Base-by-base conservation (phyloP, 495 filamentous ascomycete species). In the Xylaria cubensis region DNA sequence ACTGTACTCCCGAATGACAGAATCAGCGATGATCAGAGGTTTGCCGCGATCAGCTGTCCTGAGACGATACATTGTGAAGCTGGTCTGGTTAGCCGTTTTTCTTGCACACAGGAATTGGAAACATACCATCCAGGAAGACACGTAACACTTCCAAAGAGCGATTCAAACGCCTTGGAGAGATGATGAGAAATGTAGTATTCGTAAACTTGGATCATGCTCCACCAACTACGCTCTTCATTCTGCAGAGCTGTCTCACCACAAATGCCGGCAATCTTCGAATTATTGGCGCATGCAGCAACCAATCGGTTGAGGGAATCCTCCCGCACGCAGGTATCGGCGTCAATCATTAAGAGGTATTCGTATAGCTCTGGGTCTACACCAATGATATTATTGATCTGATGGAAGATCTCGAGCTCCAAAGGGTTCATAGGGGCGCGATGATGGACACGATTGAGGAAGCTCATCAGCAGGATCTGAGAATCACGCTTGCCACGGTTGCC, bases 201-300 rank as follows among this genome's bases (percentile, higher is more conserved):
- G 82, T 98, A 98, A 70, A 98, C 96, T 81, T 99, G 96, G 78
- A 99, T 99, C 96, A 99, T 99, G 12, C 97, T 99, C 93, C 94
- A 97, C 94, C 95, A 98, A 74, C 90, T 94, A 26, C 90, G 84
- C 75, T 97, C 92, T 82, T 97, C 95, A 74, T 99, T 99, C 80
- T 97, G 92, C 71, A 98, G 86, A 85, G 92, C 97, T 5, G 96
- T 99, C 79, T 99, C 96, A 75, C 96, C 96, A 82, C 96, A 99
- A 71, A 99, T 97, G 75, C 96, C 96, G 51, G 93, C 94, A 84
- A 99, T 97, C 81, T 95, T 97, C 67, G 94, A 91, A 81, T 99
- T 93, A 77, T 97, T 94, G 65, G 93, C 92, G 82, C 95, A 99
- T 48, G 92, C 92, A 67, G 96, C 94, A 7, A 99, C 96, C 8